Evolutionary conservation across 2,329 filamentous ascomycete genomes (phyloP).

Genomic region (Coniochaeta prunicola): DNA sequence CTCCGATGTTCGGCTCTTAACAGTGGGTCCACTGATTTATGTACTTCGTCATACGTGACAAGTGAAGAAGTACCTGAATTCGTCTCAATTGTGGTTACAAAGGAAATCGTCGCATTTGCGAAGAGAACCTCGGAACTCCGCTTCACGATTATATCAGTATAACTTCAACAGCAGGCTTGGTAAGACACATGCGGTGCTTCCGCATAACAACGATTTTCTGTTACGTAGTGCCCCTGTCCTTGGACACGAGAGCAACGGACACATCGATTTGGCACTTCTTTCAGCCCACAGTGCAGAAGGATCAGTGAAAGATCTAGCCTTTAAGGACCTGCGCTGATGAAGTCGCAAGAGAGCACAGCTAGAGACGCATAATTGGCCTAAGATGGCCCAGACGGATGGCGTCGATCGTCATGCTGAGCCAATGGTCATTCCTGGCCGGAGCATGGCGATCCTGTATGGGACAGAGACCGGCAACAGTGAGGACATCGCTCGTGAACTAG

Average conservation of each 20-base stretch:
- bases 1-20: background rate
- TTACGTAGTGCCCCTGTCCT: too few relatives aligned
- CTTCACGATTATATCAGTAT: background rate
- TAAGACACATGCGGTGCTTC: too few relatives aligned
- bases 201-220: too few relatives aligned
- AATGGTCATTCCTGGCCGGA: slow-evolving; percentile 22
- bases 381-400: background rate
- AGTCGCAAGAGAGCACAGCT: background rate
- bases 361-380: background rate
- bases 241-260: too few relatives aligned
- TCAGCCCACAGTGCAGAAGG: too few relatives aligned
- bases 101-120: background rate
- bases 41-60: background rate
- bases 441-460: slow-evolving; percentile 73
- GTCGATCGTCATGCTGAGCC: background rate
- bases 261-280: too few relatives aligned
- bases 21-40: background rate
- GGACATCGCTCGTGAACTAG: slow-evolving; percentile 82
- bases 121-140: background rate
- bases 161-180: background rate
- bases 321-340: background rate
- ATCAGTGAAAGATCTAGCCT: too few relatives aligned
- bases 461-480: slow-evolving; percentile 94
- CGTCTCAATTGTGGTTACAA: background rate
- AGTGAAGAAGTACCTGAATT: background rate